These are phyloP conservation scores for Starmerella vaccinii DNA, from an alignment of 805 yeast species.

Conservation along the genomic window DNA sequence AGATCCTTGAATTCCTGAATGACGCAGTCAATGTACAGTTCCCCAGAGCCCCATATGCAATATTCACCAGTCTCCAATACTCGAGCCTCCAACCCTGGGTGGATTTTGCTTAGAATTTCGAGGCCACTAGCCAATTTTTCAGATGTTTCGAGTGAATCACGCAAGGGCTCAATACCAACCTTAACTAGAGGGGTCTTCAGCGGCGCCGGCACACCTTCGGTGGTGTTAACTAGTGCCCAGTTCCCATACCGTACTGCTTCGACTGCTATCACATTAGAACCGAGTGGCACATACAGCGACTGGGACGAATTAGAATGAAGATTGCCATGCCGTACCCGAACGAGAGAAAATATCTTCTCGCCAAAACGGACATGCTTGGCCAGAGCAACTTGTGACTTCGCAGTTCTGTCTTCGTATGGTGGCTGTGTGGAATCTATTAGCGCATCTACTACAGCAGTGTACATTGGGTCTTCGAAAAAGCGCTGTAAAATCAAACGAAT, in stretches of 20 bases:
- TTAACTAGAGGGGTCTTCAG: constrained; percentile 36
- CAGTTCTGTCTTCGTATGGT: background rate
- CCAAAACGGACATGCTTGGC: background rate
- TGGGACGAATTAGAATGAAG: background rate
- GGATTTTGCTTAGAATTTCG: constrained; percentile 49
- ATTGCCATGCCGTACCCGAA: background rate
- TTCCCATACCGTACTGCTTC: background rate
- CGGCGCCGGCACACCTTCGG: background rate
- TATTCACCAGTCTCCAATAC: constrained; percentile 88
- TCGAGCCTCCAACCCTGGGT: constrained; percentile 54
- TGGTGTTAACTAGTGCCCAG: constrained; percentile 20
- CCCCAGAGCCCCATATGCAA: constrained; percentile 73
- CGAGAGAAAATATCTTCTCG: background rate
- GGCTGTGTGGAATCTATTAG: background rate
- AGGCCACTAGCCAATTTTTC: constrained; percentile 50
- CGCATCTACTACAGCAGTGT: constrained; percentile 3
- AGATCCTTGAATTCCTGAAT: constrained; percentile 64
- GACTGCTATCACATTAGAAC: background rate
- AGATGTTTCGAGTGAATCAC: constrained; percentile 51
- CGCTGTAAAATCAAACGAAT: constrained; percentile 3
- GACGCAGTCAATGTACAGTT: constrained; percentile 72
- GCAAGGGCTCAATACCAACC: constrained; percentile 70
- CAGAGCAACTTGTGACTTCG: background rate
- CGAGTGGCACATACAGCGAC: background rate
- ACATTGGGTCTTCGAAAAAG: constrained; percentile 11